Conservation (phyloP, 208 protist species). For the Crithidia brevicula region DNA sequence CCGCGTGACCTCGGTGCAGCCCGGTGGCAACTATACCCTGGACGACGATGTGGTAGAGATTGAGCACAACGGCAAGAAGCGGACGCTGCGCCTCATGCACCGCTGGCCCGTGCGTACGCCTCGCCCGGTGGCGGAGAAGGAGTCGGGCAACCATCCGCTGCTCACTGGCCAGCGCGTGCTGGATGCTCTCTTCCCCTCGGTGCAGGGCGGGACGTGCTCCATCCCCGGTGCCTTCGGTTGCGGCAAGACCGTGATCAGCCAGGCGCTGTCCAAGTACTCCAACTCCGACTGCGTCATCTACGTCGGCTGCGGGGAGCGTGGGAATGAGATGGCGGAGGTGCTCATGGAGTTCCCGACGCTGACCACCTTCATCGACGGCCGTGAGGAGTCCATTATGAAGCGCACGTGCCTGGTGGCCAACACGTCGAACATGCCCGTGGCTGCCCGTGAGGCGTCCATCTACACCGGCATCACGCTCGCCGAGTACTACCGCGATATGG, state of each 20-base stretch:
- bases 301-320: constrained; percentile 99
- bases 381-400: constrained; percentile 99
- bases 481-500: constrained; percentile 99
- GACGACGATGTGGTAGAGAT: constrained; percentile 93
- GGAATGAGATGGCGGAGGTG: constrained; percentile 99
- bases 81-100: constrained; percentile 95
- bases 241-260: constrained; percentile 99
- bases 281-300: constrained; percentile 99
- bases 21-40: constrained; percentile 94
- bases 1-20: constrained; percentile 94
- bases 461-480: constrained; percentile 99
- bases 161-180: constrained; percentile 99
- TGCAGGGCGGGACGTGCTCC: constrained; percentile 99
- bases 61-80: constrained; percentile 91
- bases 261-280: constrained; percentile 99
- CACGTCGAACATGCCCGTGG: constrained; percentile 99
- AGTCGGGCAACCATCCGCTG: constrained; percentile 96
- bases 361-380: constrained; percentile 94
- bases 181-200: constrained; percentile 99
- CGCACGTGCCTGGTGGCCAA: constrained; percentile 99
- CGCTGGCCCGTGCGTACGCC: constrained; percentile 97
- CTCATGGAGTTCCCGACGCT: constrained; percentile 99
- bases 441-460: constrained; percentile 99
- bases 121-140: constrained; percentile 95
- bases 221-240: constrained; percentile 99